Conservation (phyloP, 768 basidiomycete genomes). For the Boletus barrowsii region DNA sequence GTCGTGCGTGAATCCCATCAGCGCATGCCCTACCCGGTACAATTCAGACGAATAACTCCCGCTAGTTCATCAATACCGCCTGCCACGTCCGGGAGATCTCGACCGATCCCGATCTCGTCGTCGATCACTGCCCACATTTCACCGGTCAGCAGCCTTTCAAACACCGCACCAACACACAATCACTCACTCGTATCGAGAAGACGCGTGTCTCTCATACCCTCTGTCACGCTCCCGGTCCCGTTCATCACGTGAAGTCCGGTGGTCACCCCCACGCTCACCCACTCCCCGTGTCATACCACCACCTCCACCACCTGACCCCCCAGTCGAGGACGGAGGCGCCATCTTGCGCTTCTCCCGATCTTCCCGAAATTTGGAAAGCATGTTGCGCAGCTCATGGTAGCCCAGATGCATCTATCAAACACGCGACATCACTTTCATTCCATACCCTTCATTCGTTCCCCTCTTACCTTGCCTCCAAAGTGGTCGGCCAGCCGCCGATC, state of each 20-base stretch:
- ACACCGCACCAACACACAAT: slow-evolving; percentile 12
- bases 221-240: slow-evolving; percentile 68
- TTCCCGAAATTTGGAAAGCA: slow-evolving; percentile 87
- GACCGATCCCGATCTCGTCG: slow-evolving; percentile 72
- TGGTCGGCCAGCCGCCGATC: slow-evolving; percentile 98
- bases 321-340: slow-evolving; percentile 42
- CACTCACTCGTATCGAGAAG: slow-evolving; percentile 73
- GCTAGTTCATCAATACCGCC: slow-evolving; percentile 49
- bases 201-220: slow-evolving; percentile 65
- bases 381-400: slow-evolving; percentile 95
- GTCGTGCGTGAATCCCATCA: slow-evolving; percentile 9
- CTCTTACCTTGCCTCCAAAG: slow-evolving; percentile 94
- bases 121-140: slow-evolving; percentile 50
- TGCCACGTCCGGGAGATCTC: slow-evolving; percentile 59
- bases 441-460: slow-evolving; percentile 19
- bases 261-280: slow-evolving; percentile 47
- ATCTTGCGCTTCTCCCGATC: slow-evolving; percentile 81
- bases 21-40: not conserved
- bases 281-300: slow-evolving; percentile 35
- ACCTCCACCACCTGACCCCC: slow-evolving; percentile 37
- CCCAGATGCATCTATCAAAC: slow-evolving; percentile 90
- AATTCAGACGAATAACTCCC: not conserved
- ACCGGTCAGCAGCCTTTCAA: slow-evolving; percentile 8
- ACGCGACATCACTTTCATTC: slow-evolving; percentile 28
- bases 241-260: slow-evolving; percentile 59